A percentile compares a stretch with the other conserved stretches of the same genome.
These are phyloP conservation scores for Orobanche coerulescens DNA, from an alignment of 257 asterid genomes.

Conservation along the genomic window DNA sequence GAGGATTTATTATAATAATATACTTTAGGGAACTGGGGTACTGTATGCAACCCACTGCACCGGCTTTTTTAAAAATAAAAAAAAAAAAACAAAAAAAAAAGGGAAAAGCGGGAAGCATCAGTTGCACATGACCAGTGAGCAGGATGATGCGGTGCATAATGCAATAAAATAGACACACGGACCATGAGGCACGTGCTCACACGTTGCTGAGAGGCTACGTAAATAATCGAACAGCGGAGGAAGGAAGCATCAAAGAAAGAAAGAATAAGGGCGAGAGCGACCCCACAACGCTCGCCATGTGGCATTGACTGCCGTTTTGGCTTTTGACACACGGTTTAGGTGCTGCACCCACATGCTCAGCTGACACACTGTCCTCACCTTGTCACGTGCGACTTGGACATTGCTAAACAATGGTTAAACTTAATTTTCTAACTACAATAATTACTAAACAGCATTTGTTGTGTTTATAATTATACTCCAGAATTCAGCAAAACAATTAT, in stretches of 20 bases:
- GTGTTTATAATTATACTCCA: too few relatives aligned
- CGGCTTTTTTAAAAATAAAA: too few relatives aligned
- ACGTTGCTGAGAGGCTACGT: conserved; percentile 29
- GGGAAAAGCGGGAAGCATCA: not conserved
- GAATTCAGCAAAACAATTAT: too few relatives aligned
- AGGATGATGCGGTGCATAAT: conserved; percentile 14
- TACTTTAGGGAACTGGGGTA: too few relatives aligned
- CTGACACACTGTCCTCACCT: conserved; percentile 29
- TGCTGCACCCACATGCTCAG: conserved; percentile 29
- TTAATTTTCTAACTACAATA: not conserved
- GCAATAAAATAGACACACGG: conserved; percentile 21
- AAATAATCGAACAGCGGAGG: conserved; percentile 18
- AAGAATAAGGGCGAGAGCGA: too few relatives aligned
- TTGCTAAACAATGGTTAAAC: not conserved
- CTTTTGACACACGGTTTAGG: conserved; percentile 25
- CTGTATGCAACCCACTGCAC: too few relatives aligned
- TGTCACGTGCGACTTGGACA: conserved; percentile 30
- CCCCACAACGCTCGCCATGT: conserved; percentile 31
- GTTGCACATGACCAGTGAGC: conserved; percentile 29
- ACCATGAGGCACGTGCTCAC: conserved; percentile 37
- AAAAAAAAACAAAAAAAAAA: not conserved
- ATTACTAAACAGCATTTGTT: not conserved
- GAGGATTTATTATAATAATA: too few relatives aligned
- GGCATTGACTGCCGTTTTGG: conserved; percentile 32
- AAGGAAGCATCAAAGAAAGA: conserved; percentile 15